Conservation (phyloP, 129 eudicot species). For the Pulicaria dysenterica region DNA sequence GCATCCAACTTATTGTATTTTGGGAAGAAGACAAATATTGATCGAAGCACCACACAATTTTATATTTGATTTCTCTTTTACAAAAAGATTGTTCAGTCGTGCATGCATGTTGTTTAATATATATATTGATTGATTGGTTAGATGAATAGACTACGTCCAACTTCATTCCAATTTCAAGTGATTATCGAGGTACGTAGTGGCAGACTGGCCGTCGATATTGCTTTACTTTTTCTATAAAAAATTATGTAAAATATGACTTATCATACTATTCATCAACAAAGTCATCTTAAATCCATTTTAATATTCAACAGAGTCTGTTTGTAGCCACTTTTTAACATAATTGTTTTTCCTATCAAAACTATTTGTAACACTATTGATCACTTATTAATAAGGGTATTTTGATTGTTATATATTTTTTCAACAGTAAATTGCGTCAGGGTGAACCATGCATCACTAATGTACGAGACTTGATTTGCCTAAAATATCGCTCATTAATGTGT, state of each 20-base stretch:
- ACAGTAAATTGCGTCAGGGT: too few relatives aligned
- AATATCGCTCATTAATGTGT: too few relatives aligned
- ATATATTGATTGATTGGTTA: constrained; percentile 21
- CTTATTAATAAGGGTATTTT: too few relatives aligned
- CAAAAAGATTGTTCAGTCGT: constrained; percentile 41
- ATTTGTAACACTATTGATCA: too few relatives aligned
- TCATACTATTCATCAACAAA: too few relatives aligned
- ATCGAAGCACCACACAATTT: constrained; percentile 29
- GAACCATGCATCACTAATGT: too few relatives aligned
- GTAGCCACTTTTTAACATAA: too few relatives aligned
- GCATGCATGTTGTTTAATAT: constrained; percentile 40
- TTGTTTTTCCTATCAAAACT: too few relatives aligned
- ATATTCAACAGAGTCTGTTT: too few relatives aligned
- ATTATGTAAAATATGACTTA: not conserved
- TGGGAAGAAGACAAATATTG: constrained; percentile 33
- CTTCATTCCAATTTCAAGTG: not conserved
- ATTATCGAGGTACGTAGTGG: constrained; percentile 33
- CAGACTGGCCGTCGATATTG: constrained; percentile 6
- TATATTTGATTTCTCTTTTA: constrained; percentile 19
- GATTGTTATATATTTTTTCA: too few relatives aligned
- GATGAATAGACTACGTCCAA: constrained; percentile 42
- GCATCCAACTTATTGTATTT: constrained; percentile 38
- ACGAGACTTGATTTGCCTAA: too few relatives aligned
- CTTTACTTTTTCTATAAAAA: constrained; percentile 30
- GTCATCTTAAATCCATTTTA: too few relatives aligned